These are phyloP conservation scores for Russula dissimulans DNA, from an alignment of 768 basidiomycete species.

Conservation along the genomic window DNA sequence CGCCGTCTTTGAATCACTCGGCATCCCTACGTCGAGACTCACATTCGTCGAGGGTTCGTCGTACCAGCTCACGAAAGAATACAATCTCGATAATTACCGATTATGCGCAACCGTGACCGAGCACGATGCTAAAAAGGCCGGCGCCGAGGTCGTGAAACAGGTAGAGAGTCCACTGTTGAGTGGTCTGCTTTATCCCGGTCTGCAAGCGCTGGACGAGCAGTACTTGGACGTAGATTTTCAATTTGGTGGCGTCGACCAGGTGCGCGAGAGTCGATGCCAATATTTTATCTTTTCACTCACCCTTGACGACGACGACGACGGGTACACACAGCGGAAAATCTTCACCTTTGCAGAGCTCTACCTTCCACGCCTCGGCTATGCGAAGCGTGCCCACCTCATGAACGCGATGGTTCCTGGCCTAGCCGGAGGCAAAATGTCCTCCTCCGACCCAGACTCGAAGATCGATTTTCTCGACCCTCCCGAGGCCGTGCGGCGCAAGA, in stretches of 20 bases:
- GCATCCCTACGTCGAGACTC: constrained; percentile 80
- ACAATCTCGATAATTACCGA: constrained; percentile 91
- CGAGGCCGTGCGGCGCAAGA: constrained; percentile 76
- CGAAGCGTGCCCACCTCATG: constrained; percentile 95
- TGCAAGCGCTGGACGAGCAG: constrained; percentile 96
- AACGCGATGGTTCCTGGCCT: constrained; percentile 96
- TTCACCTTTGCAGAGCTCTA: constrained; percentile 97
- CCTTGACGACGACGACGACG: not conserved
- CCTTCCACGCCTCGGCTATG: constrained; percentile 87
- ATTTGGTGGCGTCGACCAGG: constrained; percentile 97
- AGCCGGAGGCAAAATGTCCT: constrained; percentile 95
- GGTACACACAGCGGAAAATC: constrained; percentile 73
- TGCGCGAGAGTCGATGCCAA: constrained; percentile 27
- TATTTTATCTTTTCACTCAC: too few relatives aligned
- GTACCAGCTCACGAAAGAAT: constrained; percentile 86
- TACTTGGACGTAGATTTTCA: constrained; percentile 95
- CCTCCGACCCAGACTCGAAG: constrained; percentile 95
- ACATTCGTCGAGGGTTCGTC: constrained; percentile 83
- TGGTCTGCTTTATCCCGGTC: constrained; percentile 88
- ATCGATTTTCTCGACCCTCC: constrained; percentile 94
- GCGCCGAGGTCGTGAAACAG: constrained; percentile 98
- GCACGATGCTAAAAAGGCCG: constrained; percentile 96
- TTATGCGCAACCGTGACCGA: constrained; percentile 88
- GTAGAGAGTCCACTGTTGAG: constrained; percentile 86
- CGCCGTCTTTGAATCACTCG: constrained; percentile 79